Conservation (phyloP, 2,329 filamentous ascomycete genomes). For the Colletotrichum navitas region DNA sequence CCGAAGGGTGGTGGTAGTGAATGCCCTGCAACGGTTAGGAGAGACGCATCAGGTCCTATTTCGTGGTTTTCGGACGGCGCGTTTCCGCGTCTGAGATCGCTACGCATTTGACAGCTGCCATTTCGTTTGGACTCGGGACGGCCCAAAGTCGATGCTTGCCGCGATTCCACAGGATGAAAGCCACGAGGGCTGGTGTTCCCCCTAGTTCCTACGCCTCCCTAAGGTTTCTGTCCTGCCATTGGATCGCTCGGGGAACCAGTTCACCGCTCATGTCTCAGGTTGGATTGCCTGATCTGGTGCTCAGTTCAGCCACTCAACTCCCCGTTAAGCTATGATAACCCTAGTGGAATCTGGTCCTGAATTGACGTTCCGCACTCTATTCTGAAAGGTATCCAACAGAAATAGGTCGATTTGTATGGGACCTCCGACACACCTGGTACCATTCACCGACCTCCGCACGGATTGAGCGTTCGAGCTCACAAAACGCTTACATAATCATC, state of each 20-base stretch:
- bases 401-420: background rate
- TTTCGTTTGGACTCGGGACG: slow-evolving; percentile 16
- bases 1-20: background rate
- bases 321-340: slow-evolving; percentile 6
- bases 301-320: slow-evolving; percentile 18
- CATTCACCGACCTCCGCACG: background rate
- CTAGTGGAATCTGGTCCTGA: background rate
- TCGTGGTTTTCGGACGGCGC: slow-evolving; percentile 8
- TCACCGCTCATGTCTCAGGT: slow-evolving; percentile 8
- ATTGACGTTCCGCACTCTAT: too few species aligned
- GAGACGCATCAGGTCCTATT: slow-evolving; percentile 22
- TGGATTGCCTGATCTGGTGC: background rate
- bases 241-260: background rate
- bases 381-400: background rate
- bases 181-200: slow-evolving; percentile 18
- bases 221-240: slow-evolving; percentile 1
- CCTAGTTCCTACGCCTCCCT: slow-evolving; percentile 10
- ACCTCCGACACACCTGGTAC: background rate
- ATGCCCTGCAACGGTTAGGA: slow-evolving; percentile 5
- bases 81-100: background rate
- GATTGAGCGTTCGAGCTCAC: background rate
- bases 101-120: slow-evolving; percentile 28
- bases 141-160: slow-evolving; percentile 21
- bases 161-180: background rate
- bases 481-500: background rate